Conservation (phyloP, 2,329 filamentous ascomycete species). For the Coniella vitis region DNA sequence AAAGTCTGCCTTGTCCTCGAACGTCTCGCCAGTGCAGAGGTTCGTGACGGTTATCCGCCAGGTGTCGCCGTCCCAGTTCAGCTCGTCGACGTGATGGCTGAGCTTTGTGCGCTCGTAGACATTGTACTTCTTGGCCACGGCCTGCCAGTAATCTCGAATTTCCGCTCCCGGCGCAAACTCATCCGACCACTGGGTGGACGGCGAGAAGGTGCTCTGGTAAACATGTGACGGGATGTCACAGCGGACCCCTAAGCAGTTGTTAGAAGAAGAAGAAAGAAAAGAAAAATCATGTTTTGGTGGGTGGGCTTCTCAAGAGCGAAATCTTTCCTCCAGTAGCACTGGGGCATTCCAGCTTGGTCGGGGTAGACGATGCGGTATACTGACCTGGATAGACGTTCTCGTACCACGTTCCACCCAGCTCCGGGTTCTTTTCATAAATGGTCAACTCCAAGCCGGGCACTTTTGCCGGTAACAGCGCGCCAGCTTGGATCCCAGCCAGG, state of each 20-base stretch:
- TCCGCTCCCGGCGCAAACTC: conserved; percentile 61
- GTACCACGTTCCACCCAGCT: conserved; percentile 52
- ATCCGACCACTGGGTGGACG: conserved; percentile 63
- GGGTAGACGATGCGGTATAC: not conserved
- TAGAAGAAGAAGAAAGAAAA: no score
- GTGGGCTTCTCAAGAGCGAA: no score
- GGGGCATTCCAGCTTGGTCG: no score
- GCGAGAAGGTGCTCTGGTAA: conserved; percentile 62
- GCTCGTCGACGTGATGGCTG: conserved; percentile 46
- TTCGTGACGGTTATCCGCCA: conserved; percentile 50
- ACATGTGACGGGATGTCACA: conserved; percentile 66
- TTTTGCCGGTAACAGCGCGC: conserved; percentile 59
- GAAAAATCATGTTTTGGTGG: no score
- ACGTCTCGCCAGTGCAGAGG: conserved; percentile 29
- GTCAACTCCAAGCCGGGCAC: conserved; percentile 59
- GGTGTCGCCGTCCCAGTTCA: conserved; percentile 48
- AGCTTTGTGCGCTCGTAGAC: conserved; percentile 54
- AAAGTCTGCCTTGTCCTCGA: conserved; percentile 48
- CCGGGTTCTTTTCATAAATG: conserved; percentile 62
- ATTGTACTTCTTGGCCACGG: conserved; percentile 54
- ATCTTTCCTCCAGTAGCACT: no score
- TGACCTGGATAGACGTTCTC: conserved; percentile 50
- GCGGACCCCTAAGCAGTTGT: conserved; percentile 36
- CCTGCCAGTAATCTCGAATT: conserved; percentile 61
- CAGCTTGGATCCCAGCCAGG: conserved; percentile 56